These are phyloP conservation scores for Raphanus hybrid DNA, from an alignment of 441 rosid genomes.

Conservation along the genomic window DNA sequence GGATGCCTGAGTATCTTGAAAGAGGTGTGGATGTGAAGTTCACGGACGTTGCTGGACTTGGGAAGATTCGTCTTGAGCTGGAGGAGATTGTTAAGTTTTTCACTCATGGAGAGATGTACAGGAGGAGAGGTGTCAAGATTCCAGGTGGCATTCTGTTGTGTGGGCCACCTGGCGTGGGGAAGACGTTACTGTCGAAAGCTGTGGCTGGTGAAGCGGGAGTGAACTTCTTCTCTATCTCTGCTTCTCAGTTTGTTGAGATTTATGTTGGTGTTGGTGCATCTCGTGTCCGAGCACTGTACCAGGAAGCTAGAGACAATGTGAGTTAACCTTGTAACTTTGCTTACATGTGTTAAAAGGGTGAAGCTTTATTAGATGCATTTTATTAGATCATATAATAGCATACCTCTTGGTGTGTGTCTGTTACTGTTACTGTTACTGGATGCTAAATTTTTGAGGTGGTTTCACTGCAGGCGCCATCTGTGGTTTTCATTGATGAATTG, in stretches of 20 bases:
- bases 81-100: constrained; percentile 97
- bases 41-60: constrained; percentile 96
- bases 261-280: constrained; percentile 99
- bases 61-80: constrained; percentile 93
- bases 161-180: constrained; percentile 97
- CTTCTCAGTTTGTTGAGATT: constrained; percentile 97
- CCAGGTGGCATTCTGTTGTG: constrained; percentile 97
- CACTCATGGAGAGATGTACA: constrained; percentile 94
- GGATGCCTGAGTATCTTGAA: constrained; percentile 86
- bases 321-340: constrained; percentile 35
- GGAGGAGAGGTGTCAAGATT: constrained; percentile 90
- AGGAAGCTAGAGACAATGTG: constrained; percentile 91
- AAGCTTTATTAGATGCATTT: neutral
- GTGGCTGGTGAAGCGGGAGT: constrained; percentile 99
- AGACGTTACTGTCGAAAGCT: constrained; percentile 93
- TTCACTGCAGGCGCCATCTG: constrained; percentile 79
- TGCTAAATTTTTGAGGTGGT: constrained; percentile 26
- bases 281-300: constrained; percentile 90
- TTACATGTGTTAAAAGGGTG: neutral
- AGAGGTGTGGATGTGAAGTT: constrained; percentile 90
- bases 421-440: neutral
- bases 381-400: neutral
- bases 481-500: constrained; percentile 90
- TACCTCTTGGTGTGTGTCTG: neutral
- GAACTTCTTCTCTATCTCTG: constrained; percentile 94